phyloP scores from a whole-genome alignment of 805 yeast species.

The Cyberlindnera japonica region DNA sequence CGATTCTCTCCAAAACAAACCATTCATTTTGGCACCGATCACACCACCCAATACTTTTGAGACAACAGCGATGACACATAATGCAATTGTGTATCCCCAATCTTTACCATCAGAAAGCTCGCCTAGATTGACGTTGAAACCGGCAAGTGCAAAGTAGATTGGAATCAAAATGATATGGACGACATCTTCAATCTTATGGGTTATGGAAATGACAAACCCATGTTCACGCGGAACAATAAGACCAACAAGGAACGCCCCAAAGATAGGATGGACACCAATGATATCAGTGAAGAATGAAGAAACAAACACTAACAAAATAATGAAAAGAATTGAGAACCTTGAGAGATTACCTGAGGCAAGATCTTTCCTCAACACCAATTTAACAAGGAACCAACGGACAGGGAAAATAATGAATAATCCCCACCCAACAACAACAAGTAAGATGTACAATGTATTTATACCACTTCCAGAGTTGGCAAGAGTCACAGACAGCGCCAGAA shows the following conservation, averaged over 20 bases:
- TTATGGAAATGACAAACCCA: constrained; percentile 63
- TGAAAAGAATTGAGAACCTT: constrained; percentile 52
- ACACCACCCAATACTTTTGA: constrained; percentile 70
- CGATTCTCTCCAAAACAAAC: constrained; percentile 69
- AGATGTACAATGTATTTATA: constrained; percentile 63
- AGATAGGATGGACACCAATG: constrained; percentile 82
- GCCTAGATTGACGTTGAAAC: constrained; percentile 66
- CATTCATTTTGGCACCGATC: constrained; percentile 56
- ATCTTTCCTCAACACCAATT: constrained; percentile 45
- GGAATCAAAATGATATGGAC: constrained; percentile 72
- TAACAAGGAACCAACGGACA: constrained; percentile 45
- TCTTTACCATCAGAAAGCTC: constrained; percentile 59
- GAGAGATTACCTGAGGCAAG: constrained; percentile 59
- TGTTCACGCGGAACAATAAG: constrained; percentile 72
- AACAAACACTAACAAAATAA: constrained; percentile 52
- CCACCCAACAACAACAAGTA: constrained; percentile 68
- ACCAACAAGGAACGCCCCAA: constrained; percentile 81
- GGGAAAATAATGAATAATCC: constrained; percentile 57
- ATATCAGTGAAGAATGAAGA: constrained; percentile 80
- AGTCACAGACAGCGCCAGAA: constrained; percentile 71
- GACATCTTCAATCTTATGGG: constrained; percentile 74
- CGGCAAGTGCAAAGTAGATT: constrained; percentile 76
- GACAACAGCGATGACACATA: constrained; percentile 61
- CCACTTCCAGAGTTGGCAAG: constrained; percentile 71
- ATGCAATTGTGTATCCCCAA: constrained; percentile 75